Percentiles rank a stretch among this genome's conserved stretches.
phyloP scores from a whole-genome alignment of 768 basidiomycete genomes.

The Russula compacta region DNA sequence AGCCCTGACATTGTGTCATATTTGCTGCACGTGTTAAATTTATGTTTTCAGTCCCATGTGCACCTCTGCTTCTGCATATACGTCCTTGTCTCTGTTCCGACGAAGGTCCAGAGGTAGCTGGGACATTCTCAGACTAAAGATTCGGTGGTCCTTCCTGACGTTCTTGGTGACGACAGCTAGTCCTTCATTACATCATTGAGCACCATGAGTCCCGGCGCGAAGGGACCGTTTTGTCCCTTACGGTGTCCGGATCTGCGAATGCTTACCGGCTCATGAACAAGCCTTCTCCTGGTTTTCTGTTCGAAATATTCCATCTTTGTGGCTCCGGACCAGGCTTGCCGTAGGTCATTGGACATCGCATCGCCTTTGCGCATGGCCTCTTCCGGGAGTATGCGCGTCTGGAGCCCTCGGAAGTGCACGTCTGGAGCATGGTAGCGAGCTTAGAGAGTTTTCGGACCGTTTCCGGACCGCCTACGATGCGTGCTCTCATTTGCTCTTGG shows the following conservation, averaged over 20 bases:
- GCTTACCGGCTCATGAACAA: not conserved
- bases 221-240: constrained; percentile 2
- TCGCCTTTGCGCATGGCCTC: not conserved
- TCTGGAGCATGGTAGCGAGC: too few relatives aligned
- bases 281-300: not conserved
- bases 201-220: not conserved
- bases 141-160: too few relatives aligned
- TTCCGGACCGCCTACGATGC: too few relatives aligned
- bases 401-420: not conserved
- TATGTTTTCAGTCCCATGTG: too few relatives aligned
- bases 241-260: not conserved
- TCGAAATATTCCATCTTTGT: not conserved
- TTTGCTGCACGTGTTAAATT: too few relatives aligned
- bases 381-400: not conserved
- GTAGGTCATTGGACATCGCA: not conserved
- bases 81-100: too few relatives aligned
- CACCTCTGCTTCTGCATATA: too few relatives aligned
- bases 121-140: too few relatives aligned
- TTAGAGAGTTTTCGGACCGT: too few relatives aligned
- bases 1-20: too few relatives aligned
- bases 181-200: not conserved
- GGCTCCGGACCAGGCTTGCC: not conserved
- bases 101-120: too few relatives aligned
- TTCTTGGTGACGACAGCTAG: too few relatives aligned
- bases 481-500: not conserved